phyloP scores from a whole-genome alignment of 2,329 filamentous ascomycete genomes.

The Eutypella sp. region DNA sequence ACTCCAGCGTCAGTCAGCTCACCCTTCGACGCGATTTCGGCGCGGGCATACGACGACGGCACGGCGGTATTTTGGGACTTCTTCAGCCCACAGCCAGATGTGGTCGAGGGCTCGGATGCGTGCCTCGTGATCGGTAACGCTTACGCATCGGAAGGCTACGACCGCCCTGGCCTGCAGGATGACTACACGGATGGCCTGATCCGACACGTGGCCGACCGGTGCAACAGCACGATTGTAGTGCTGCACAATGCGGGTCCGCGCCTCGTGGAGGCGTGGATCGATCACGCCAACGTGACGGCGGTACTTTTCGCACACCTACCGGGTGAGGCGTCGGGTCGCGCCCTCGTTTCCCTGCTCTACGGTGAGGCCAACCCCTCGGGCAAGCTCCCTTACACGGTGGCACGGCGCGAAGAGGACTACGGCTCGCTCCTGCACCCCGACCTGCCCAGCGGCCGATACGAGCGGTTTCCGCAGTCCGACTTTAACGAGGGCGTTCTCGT shows the following conservation, averaged over 20 bases:
- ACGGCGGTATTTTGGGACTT: conserved; percentile 59
- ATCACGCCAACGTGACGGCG: conserved; percentile 60
- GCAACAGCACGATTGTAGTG: conserved; percentile 59
- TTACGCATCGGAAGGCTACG: conserved; percentile 68
- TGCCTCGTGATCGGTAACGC: conserved; percentile 65
- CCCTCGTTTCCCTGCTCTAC: conserved; percentile 52
- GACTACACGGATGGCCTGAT: conserved; percentile 58
- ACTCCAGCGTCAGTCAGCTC: conserved; percentile 43
- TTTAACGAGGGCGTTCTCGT: conserved; percentile 47
- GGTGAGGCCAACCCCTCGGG: conserved; percentile 53
- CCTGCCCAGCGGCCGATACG: conserved; percentile 44
- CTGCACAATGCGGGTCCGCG: conserved; percentile 61
- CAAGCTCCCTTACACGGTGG: conserved; percentile 58
- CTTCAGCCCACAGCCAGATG: conserved; percentile 38
- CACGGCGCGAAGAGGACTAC: conserved; percentile 52
- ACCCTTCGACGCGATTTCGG: conserved; percentile 50
- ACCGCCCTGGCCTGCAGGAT: conserved; percentile 58
- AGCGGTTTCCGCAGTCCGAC: conserved; percentile 45
- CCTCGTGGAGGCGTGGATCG: conserved; percentile 55
- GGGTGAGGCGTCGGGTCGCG: conserved; percentile 56
- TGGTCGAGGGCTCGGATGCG: conserved; percentile 51
- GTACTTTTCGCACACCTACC: conserved; percentile 61
- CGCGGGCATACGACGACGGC: conserved; percentile 48
- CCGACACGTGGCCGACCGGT: conserved; percentile 50
- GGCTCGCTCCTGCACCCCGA: conserved; percentile 36